phyloP scores from a whole-genome alignment of 352 stramenopile species.

The Albugo candida region DNA sequence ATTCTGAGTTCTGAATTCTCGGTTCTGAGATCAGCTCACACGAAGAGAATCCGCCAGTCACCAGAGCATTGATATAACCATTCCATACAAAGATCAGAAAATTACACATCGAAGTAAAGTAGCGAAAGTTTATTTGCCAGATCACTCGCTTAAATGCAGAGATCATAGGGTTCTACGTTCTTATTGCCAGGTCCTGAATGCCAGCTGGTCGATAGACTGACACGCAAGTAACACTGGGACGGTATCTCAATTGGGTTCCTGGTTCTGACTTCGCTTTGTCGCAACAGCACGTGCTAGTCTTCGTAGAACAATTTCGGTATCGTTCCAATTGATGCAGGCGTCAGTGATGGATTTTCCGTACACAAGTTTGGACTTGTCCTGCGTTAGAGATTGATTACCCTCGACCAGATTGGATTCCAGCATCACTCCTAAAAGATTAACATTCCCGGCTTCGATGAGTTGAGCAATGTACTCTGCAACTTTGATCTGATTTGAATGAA shows the following conservation, averaged over 20 bases:
- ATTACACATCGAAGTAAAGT: too few species aligned
- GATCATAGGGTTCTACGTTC: too few species aligned
- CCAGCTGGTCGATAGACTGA: too few species aligned
- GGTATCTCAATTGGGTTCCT: neutral
- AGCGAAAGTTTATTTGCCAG: too few species aligned
- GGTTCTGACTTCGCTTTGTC: constrained; percentile 13
- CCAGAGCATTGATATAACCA: too few species aligned
- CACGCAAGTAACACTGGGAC: too few species aligned
- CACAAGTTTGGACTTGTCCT: constrained; percentile 42
- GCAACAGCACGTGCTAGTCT: constrained; percentile 34
- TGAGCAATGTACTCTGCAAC: constrained; percentile 45
- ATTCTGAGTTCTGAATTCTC: too few species aligned
- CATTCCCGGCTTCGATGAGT: constrained; percentile 37
- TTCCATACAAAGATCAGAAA: too few species aligned
- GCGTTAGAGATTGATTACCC: constrained; percentile 60
- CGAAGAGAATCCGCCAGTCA: too few species aligned
- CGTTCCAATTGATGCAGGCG: constrained; percentile 69
- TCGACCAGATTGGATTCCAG: constrained; percentile 78
- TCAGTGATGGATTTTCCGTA: constrained; percentile 80
- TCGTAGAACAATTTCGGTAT: constrained; percentile 42
- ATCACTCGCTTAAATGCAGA: too few species aligned
- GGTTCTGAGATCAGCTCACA: too few species aligned
- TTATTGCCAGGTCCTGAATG: too few species aligned
- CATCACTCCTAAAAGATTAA: constrained; percentile 67
- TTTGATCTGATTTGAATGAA: constrained; percentile 67